These are phyloP conservation scores for Hirsutella minnesotensis DNA, from an alignment of 2,329 filamentous ascomycete species.

Conservation along the genomic window DNA sequence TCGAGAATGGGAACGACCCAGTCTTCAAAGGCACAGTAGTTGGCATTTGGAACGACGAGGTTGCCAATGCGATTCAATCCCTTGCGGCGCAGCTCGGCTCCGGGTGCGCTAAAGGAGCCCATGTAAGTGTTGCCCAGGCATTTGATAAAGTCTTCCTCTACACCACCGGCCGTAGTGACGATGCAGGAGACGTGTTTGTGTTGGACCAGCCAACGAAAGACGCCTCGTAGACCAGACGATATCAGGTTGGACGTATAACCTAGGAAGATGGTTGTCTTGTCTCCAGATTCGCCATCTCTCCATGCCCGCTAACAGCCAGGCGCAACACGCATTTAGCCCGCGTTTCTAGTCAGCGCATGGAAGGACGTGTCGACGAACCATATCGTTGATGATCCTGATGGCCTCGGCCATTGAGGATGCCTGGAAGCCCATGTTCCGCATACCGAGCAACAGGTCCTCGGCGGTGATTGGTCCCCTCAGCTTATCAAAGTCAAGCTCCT, in stretches of 20 bases:
- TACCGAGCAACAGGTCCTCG: slow-evolving; percentile 69
- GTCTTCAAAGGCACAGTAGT: slow-evolving; percentile 93
- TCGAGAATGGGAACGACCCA: slow-evolving; percentile 96
- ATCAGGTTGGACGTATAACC: slow-evolving; percentile 98
- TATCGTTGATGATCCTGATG: slow-evolving; percentile 84
- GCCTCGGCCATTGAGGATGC: slow-evolving; percentile 69
- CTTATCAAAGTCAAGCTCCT: slow-evolving; percentile 86
- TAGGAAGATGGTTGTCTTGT: slow-evolving; percentile 85
- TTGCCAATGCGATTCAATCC: slow-evolving; percentile 96
- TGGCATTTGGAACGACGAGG: slow-evolving; percentile 87
- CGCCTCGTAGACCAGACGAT: slow-evolving; percentile 85
- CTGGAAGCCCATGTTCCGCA: slow-evolving; percentile 73
- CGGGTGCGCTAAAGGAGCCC: slow-evolving; percentile 68
- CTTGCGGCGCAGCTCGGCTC: slow-evolving; percentile 66
- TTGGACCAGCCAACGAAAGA: slow-evolving; percentile 83
- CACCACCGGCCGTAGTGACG: slow-evolving; percentile 87
- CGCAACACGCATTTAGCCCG: slow-evolving; percentile 3
- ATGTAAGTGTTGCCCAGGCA: slow-evolving; percentile 91
- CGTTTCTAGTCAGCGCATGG: background rate
- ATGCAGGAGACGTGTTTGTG: slow-evolving; percentile 87
- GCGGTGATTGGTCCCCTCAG: slow-evolving; percentile 70
- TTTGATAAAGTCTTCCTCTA: slow-evolving; percentile 98
- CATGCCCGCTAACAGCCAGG: slow-evolving; percentile 48
- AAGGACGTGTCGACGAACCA: slow-evolving; percentile 46
- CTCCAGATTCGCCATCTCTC: slow-evolving; percentile 66